Percentiles rank a stretch among this genome's conserved stretches.
These are phyloP conservation scores for Magnusiomyces fungicola DNA, from an alignment of 1,139 yeast species.

Conservation along the genomic window DNA sequence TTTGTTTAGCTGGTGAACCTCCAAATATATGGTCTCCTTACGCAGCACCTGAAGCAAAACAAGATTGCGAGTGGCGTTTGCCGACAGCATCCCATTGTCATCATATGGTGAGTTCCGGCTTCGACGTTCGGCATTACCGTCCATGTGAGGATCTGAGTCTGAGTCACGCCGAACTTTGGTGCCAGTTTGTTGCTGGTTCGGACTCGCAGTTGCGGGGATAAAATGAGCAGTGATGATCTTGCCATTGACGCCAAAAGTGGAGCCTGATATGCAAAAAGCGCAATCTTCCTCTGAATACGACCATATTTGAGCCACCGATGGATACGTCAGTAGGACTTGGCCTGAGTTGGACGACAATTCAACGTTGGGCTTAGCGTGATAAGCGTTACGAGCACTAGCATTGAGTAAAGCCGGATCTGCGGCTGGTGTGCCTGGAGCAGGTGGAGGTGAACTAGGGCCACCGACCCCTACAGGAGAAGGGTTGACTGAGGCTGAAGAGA, in stretches of 20 bases:
- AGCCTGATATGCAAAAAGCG: conserved; percentile 19
- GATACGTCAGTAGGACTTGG: conserved; percentile 18
- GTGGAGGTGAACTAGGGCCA: conserved; percentile 15
- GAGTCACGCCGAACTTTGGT: neutral
- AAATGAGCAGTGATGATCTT: conserved; percentile 17
- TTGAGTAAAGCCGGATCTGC: conserved; percentile 8
- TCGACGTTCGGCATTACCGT: neutral
- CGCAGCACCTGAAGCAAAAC: conserved; percentile 20
- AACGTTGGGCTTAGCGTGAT: conserved; percentile 14
- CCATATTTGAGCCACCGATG: conserved; percentile 23
- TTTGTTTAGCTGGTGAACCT: conserved; percentile 18
- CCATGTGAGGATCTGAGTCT: neutral
- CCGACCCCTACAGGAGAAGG: conserved; percentile 8
- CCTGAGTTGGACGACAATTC: conserved; percentile 16
- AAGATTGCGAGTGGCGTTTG: conserved; percentile 1
- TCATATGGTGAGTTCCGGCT: neutral
- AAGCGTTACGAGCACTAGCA: conserved; percentile 7
- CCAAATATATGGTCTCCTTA: conserved; percentile 17
- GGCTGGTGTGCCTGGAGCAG: conserved; percentile 10
- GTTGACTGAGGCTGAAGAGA: conserved; percentile 10
- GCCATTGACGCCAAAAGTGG: conserved; percentile 21
- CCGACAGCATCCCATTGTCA: conserved; percentile 6
- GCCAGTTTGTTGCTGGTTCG: neutral
- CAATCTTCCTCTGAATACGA: conserved; percentile 11
- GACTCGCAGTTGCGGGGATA: conserved; percentile 4